Base-by-base conservation (phyloP, 2,329 filamentous ascomycete genomes). In the Amauroascus verrucosus region DNA sequence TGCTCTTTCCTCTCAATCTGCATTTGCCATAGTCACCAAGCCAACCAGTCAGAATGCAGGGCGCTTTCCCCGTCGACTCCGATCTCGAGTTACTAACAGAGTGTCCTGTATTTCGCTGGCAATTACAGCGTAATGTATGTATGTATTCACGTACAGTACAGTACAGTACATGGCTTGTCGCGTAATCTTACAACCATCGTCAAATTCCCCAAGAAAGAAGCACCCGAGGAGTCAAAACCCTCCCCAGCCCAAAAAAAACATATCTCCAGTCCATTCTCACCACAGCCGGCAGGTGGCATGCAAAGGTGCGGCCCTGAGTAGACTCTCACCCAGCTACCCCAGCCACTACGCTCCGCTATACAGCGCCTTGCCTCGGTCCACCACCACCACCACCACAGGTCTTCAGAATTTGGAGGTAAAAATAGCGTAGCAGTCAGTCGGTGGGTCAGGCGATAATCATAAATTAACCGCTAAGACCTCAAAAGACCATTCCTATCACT, bases 361-460 rank as follows among this genome's bases (percentile, higher is more conserved):
- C 9, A 30, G 26, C 26, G 4, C 4, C 5, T 30, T 30, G 9
- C 4, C 26, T 30, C 4, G 26, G n/a, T n/a, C 33, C 33, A 11
- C 33, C 33, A 9, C 11, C 8, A 41, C 38, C 35, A 38, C 14
- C 35, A 8, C n/a, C 7, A 14, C 35, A 6, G 8, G 37, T 16
- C 16, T 9, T 35, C 6, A 13, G 33, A 35, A 35, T 3, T 3
- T 35, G 5, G 14, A 48, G 30, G 14, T 33, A 11, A 50, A 50
- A 16, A 50, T 50, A 50, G 24, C 16, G 48, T 50, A 30, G 48
- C 37, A 50, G 38, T 22, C 38, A 35, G 48, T 20, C 35, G 24
- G 47, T 50, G 48, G 48, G 48, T 50, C 48, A 50, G 48, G 14
- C 48, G 48, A 43, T 50, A n/a, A 14, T 37, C 46, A 37, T 26